Base-by-base conservation (phyloP, 2,329 filamentous ascomycete species). In the Beauveria pseudobassiana region DNA sequence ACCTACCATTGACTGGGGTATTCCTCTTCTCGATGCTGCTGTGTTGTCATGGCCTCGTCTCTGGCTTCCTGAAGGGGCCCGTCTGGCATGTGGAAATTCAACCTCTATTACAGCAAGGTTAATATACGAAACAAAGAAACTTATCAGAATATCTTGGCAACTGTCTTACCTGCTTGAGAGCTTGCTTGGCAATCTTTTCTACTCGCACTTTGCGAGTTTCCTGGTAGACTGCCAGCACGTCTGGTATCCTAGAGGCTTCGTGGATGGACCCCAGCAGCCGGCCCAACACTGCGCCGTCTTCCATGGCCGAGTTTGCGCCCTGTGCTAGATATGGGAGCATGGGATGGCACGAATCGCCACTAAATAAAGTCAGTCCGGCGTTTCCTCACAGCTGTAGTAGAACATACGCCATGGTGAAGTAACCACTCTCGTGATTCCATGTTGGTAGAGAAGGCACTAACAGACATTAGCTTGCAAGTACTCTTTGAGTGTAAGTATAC, bases 251-350 rank as follows among this genome's bases (percentile, higher is more conserved):
- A 0, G 78, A 74, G 52, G 75, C 78, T 0, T 70, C 71, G 40
- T 75, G 72, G 10, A 87, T 74, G 3, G 79, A 75, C 0, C 80
- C 79, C 0, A 90, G 73, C 1, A 89, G 67, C 1, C 78, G 75
- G 0, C 87, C 87, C 0, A 90, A 72, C 0, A 87, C 85, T 0
- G 86, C 85, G 0, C 86, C 87, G 59, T 90, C 87, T 68, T 90
- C 87, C 1, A 90, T 76, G 0, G 83, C 82, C 0, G 81, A 86
- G 68, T 88, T 88, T 16, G 87, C 87, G 0, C 87, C 87, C 70
- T 86, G 87, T 0, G 83, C 87, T 30, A 85, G 76, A 65, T 84
- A 83, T 3, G 84, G 84, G 2, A 87, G 73, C 84, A 87, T 87
- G 0, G 84, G 82, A 68, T 87, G 86, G 63, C 84, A 87, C 1